phyloP scores from a whole-genome alignment of 1,284 basidiomycete genomes.

The Boletus hoseneyae region DNA sequence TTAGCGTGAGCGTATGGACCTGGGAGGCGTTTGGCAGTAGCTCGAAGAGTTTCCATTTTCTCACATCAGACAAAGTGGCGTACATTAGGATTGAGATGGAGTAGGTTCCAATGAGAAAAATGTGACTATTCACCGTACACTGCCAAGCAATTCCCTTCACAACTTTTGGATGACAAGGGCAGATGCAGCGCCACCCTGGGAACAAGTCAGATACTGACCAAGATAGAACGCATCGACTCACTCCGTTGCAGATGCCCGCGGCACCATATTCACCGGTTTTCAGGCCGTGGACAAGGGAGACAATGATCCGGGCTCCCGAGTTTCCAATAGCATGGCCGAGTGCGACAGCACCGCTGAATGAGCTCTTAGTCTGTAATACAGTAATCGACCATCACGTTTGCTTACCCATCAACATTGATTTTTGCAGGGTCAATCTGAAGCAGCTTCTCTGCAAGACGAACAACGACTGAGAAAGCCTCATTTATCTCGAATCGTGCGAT shows the following conservation, averaged over 20 bases:
- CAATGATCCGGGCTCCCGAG: conserved; percentile 93
- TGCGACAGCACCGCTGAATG: conserved; percentile 80
- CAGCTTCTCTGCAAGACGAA: conserved; percentile 88
- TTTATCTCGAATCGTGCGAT: conserved; percentile 96
- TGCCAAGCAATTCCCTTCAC: conserved; percentile 40
- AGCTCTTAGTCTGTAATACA: conserved; percentile 14
- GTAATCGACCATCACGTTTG: conserved; percentile 4
- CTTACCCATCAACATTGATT: conserved; percentile 89
- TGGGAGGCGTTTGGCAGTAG: neutral
- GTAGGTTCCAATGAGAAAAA: conserved; percentile 9
- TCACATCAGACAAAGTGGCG: conserved; percentile 12
- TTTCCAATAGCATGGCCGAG: conserved; percentile 96
- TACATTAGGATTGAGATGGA: conserved; percentile 2
- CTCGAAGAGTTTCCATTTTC: conserved; percentile 1
- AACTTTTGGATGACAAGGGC: conserved; percentile 87
- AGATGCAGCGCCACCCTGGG: conserved; percentile 87
- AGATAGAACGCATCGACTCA: conserved; percentile 40
- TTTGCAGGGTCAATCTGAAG: conserved; percentile 82
- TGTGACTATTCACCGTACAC: conserved; percentile 22
- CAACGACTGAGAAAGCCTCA: conserved; percentile 96
- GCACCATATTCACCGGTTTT: conserved; percentile 96
- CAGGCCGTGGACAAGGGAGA: conserved; percentile 89
- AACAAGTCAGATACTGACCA: conserved; percentile 18
- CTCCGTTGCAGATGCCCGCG: conserved; percentile 97
- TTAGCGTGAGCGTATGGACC: conserved; percentile 8